Evolutionary conservation across 768 basidiomycete genomes (phyloP), one percentile per base, ranked within the genome.

Genomic region (Pisolithus microcarpus): DNA sequence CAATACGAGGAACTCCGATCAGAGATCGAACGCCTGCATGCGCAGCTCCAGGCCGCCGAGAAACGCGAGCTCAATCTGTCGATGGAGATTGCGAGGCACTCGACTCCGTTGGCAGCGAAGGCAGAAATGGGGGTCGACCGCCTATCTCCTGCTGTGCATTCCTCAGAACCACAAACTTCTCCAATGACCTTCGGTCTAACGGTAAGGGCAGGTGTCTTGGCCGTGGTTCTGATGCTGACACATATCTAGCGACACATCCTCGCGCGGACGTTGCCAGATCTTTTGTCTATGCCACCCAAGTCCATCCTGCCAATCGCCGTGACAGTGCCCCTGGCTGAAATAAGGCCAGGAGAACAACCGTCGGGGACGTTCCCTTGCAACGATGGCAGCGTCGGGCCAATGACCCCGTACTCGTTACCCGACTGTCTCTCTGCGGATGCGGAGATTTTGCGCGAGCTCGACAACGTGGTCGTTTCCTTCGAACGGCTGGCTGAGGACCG

Each of bases 201-300:
- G 82, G 86, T 87, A 65, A 57, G 65, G 48, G 18, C 8, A 34
- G 13, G 11, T 48, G n/a, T 7, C 36, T 46, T 43, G 37, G 15
- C 24, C 31, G 38, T 42, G 18, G 19, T 43, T 46, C 50, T 21
- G 31, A 34, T n/a, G 46, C 54, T 66, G 37, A 65, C 59, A 50
- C 42, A 31, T 40, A 15, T n/a, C 23, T 39, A 62, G 72, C 70
- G 69, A 51, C 73, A 87, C 81, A 85, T 86, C 58, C 76, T 90
- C 43, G 75, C 89, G 40, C 89, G 85, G 58, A 85, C 85, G 2
- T 75, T 90, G 24, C 87, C 87, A 15, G 79, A 82, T 19, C 75
- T 90, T 40, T 75, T 89, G 48, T 82, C 86, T 19, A 72, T 86
- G 70, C 77, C 83, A 46, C 69, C 80, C 54, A 80, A 82, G 54